phyloP scores from a whole-genome alignment of 352 stramenopile genomes.

The Bremia lactucae region DNA sequence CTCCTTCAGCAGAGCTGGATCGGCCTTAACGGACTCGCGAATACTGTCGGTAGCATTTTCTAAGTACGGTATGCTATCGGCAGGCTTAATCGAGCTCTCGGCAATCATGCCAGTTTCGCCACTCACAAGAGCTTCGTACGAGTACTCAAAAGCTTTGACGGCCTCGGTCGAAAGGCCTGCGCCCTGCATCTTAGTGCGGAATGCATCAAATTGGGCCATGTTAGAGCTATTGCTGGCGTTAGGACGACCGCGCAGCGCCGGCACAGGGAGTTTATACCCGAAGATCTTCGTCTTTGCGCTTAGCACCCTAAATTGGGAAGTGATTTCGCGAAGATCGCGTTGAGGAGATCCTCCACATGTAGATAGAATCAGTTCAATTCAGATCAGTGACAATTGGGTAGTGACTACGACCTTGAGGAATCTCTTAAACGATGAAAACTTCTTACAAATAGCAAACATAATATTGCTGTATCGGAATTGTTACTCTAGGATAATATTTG shows the following conservation, averaged over 20 bases:
- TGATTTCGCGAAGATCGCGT: constrained; percentile 13
- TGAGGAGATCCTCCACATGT: not conserved
- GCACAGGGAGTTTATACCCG: constrained; percentile 18
- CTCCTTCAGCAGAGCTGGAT: constrained; percentile 67
- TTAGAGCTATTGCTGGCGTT: constrained; percentile 18
- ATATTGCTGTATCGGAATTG: too few relatives aligned
- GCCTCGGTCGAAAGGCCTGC: constrained; percentile 91
- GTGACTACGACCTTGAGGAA: not conserved
- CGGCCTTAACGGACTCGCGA: constrained; percentile 58
- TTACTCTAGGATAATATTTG: too few relatives aligned
- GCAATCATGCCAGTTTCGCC: constrained; percentile 95
- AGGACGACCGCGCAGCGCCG: constrained; percentile 19
- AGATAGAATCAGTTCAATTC: constrained; percentile 5
- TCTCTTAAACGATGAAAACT: too few relatives aligned
- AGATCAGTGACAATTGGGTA: constrained; percentile 2
- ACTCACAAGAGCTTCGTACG: constrained; percentile 91
- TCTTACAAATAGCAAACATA: too few relatives aligned
- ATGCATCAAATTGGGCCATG: constrained; percentile 64
- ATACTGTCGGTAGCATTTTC: constrained; percentile 70
- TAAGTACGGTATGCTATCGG: constrained; percentile 68
- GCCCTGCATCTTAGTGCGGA: constrained; percentile 93
- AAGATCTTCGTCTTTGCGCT: constrained; percentile 39
- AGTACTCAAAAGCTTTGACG: constrained; percentile 97
- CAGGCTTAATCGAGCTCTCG: constrained; percentile 88
- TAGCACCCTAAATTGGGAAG: constrained; percentile 22